These are phyloP conservation scores for Arthroderma sp. DNA, from an alignment of 2,329 filamentous ascomycete species.

Conservation along the genomic window DNA sequence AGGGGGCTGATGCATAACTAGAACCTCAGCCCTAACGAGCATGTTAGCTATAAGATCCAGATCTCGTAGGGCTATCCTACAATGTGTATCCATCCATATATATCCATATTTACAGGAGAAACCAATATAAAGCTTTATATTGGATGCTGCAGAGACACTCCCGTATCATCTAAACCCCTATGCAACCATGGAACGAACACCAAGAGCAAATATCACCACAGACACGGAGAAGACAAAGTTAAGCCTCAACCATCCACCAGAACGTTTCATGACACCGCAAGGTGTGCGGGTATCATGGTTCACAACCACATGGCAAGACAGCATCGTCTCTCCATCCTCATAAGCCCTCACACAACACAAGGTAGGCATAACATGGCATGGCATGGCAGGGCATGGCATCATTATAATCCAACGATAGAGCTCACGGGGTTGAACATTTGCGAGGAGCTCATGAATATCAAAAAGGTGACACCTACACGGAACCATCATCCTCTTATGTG, in stretches of 20 bases:
- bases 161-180: not conserved
- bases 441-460: not conserved
- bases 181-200: not conserved
- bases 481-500: constrained; percentile 4
- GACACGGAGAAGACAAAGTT: not conserved
- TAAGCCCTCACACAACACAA: not conserved
- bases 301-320: not conserved
- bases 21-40: not conserved
- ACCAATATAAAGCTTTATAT: not conserved
- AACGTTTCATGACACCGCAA: not conserved
- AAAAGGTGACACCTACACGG: constrained; percentile 5
- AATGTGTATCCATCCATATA: not conserved
- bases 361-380: not conserved
- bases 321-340: not conserved
- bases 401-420: not conserved
- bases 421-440: constrained; percentile 2
- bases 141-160: not conserved
- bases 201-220: not conserved
- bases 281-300: not conserved
- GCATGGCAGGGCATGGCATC: constrained; percentile 1
- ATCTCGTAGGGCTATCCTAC: not conserved
- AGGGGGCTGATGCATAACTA: not conserved
- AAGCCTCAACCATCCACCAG: not conserved
- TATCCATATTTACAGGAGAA: not conserved
- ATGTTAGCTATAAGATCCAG: not conserved